These are phyloP conservation scores for Chlamydomonas eustigma DNA, from an alignment of 139 green algal genomes.

Conservation along the genomic window DNA sequence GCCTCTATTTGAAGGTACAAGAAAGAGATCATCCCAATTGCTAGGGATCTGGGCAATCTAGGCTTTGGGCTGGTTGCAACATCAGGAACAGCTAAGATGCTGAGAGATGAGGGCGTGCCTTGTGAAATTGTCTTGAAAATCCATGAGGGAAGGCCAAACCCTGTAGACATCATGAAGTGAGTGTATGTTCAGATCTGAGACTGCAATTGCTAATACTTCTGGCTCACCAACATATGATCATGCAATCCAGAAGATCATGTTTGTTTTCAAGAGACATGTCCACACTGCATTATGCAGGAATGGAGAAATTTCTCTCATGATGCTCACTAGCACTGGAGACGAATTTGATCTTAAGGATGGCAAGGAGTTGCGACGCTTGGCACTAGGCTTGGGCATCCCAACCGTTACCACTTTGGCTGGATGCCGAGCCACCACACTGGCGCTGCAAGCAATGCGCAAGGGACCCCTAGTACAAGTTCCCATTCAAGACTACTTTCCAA, in stretches of 20 bases:
- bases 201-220: too few relatives aligned
- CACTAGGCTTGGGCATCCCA: conserved; percentile 73
- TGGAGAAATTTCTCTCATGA: conserved; percentile 84
- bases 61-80: conserved; percentile 90
- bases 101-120: conserved; percentile 55
- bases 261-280: too few relatives aligned
- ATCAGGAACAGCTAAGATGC: conserved; percentile 14
- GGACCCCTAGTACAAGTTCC: conserved; percentile 71
- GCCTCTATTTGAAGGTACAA: conserved; percentile 69
- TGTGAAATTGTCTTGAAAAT: conserved; percentile 91
- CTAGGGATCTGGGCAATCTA: conserved; percentile 76
- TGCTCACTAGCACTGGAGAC: conserved; percentile 88
- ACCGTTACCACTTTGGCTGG: conserved; percentile 94
- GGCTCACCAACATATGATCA: too few relatives aligned
- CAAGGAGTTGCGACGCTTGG: conserved; percentile 84
- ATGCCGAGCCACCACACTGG: conserved; percentile 73
- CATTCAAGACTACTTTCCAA: conserved; percentile 58
- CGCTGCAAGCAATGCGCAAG: conserved; percentile 74
- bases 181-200: too few relatives aligned
- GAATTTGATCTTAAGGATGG: conserved; percentile 87
- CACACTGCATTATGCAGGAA: conserved; percentile 49
- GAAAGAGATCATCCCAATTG: conserved; percentile 69
- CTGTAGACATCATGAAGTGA: conserved; percentile 37
- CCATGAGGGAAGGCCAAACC: conserved; percentile 92
- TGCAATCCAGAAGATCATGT: too few relatives aligned